Percentiles rank a stretch among this genome's conserved stretches.
These are phyloP conservation scores for Diutina pseudorugosa DNA, from an alignment of 1,139 yeast species.

Conservation along the genomic window DNA sequence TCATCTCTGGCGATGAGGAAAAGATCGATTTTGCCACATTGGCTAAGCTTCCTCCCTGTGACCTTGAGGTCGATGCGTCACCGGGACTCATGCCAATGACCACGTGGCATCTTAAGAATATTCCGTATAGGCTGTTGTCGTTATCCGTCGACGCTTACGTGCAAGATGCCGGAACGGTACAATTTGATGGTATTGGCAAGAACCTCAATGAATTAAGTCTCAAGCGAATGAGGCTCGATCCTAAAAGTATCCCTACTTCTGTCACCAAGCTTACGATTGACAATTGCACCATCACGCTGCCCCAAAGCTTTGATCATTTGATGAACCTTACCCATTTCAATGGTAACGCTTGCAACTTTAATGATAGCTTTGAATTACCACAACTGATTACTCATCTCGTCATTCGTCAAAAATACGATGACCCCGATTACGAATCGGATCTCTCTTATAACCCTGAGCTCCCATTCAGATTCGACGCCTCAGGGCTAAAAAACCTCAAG, in stretches of 20 bases:
- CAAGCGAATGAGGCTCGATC: neutral
- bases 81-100: neutral
- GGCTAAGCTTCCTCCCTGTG: neutral
- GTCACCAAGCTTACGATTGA: neutral
- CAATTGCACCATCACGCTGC: neutral
- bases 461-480: too few species aligned
- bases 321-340: neutral
- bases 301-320: neutral
- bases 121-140: neutral
- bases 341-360: too few species aligned
- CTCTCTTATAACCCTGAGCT: too few species aligned
- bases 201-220: too few species aligned
- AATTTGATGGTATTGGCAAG: neutral
- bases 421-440: too few species aligned
- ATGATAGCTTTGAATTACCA: too few species aligned
- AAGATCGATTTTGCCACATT: neutral
- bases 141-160: neutral
- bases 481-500: too few species aligned
- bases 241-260: neutral
- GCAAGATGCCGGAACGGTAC: neutral
- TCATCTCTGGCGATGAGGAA: neutral
- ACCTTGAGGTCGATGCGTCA: neutral
- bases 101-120: neutral
- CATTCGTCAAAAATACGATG: too few species aligned
- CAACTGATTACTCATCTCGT: too few species aligned